phyloP scores from a whole-genome alignment of 371 early-diverging fungal genomes.

The Syncephalastrum sp. region DNA sequence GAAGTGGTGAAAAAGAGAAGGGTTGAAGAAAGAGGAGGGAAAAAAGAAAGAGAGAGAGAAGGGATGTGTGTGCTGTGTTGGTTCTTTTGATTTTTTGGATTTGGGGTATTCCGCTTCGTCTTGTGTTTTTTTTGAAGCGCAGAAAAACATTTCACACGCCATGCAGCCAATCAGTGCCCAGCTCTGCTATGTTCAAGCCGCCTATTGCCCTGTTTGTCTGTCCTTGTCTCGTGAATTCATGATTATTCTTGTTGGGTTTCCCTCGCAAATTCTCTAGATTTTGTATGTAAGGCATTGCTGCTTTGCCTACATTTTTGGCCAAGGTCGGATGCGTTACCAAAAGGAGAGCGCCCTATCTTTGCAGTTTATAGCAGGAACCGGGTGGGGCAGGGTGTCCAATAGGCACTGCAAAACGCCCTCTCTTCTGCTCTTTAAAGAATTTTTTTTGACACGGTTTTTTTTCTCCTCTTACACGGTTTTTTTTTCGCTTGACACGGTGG shows the following conservation, averaged over 20 bases:
- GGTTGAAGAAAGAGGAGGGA: slow-evolving; percentile 3
- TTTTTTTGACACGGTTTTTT: slow-evolving; percentile 5
- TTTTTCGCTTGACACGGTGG: slow-evolving; percentile 7
- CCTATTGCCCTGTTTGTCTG: neutral
- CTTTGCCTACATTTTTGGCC: no score
- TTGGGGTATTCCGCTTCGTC: slow-evolving; percentile 5
- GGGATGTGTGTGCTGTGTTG: no score
- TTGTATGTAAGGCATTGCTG: no score
- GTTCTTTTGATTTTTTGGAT: neutral
- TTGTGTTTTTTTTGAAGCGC: slow-evolving; percentile 5
- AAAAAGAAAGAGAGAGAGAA: neutral
- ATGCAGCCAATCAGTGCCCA: slow-evolving; percentile 15
- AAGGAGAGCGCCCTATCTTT: no score
- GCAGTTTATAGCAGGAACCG: no score
- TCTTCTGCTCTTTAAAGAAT: neutral
- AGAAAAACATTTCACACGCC: slow-evolving; percentile 16
- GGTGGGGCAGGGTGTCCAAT: no score
- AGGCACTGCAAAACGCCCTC: no score
- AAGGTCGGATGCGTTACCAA: no score
- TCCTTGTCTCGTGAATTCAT: no score
- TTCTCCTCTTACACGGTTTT: slow-evolving; percentile 1
- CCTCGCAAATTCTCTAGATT: no score
- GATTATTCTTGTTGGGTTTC: no score
- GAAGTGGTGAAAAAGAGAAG: slow-evolving; percentile 2
- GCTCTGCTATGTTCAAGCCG: neutral